Evolutionary conservation across 306 rosid genomes (phyloP).

Genomic region (Lotus japonicus): DNA sequence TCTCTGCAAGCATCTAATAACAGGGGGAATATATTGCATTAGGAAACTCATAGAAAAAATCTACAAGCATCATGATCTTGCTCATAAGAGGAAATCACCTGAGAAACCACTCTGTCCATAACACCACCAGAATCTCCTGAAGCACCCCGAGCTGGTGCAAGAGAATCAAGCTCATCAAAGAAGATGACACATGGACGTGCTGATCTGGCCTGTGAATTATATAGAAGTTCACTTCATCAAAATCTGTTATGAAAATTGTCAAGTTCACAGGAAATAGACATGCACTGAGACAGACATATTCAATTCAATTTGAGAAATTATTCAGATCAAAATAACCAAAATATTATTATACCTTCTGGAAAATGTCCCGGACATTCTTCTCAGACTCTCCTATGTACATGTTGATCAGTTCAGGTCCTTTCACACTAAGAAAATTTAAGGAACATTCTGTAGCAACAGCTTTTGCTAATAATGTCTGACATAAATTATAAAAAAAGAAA

Average conservation of each 20-base stretch:
- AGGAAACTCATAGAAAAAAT: slow-evolving; percentile 20
- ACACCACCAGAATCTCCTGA: slow-evolving; percentile 98
- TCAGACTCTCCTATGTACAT: slow-evolving; percentile 99
- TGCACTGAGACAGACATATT: background rate
- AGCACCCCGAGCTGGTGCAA: slow-evolving; percentile 97
- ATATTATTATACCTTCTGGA: slow-evolving; percentile 59
- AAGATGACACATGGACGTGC: slow-evolving; percentile 97
- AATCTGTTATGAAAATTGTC: background rate
- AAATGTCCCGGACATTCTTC: slow-evolving; percentile 88
- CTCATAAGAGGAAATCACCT: slow-evolving; percentile 45
- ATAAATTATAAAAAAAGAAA: background rate
- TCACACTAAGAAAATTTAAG: slow-evolving; percentile 89
- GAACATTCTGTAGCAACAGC: slow-evolving; percentile 98
- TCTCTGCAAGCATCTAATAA: slow-evolving; percentile 93
- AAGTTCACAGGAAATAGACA: background rate
- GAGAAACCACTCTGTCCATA: slow-evolving; percentile 98
- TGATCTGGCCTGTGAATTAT: slow-evolving; percentile 66
- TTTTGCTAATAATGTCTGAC: slow-evolving; percentile 87
- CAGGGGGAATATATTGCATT: slow-evolving; percentile 17
- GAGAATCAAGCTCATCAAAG: slow-evolving; percentile 95
- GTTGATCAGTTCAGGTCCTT: slow-evolving; percentile 94
- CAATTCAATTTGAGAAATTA: slow-evolving; percentile 13
- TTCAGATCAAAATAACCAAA: slow-evolving; percentile 12
- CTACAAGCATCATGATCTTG: background rate
- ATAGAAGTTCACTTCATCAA: background rate